Base-by-base conservation (phyloP, 768 basidiomycete genomes). In the Pleurotus giganteus region DNA sequence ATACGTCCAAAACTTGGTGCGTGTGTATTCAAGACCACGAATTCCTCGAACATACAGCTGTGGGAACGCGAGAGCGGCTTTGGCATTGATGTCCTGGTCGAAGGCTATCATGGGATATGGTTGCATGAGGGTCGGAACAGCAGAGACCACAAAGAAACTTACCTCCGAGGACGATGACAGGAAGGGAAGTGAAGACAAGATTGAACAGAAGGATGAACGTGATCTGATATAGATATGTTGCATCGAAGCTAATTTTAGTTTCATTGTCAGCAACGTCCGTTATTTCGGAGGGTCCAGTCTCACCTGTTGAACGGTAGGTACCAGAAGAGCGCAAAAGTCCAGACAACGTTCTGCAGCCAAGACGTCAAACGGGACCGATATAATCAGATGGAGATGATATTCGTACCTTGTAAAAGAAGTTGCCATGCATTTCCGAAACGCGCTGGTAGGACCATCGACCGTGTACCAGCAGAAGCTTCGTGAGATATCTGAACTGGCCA, bases 361-460 rank as follows among this genome's bases (percentile, higher is more conserved):
- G 61, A 34, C 17, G 4, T 55, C 21, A 34, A 44, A 26, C 37
- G 57, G 64, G 34, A 67, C 51, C 37, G 15, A 24, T 29, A 12
- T 9, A 8, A 27, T 4, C 21, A 39, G 42, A 31, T 7, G 50
- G 54, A 27, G 31, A 54, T 47, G 34, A 42, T 47, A 26, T 21
- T 63, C 76, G 47, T 36, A 91, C 91, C 83, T 98, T 98, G 81
- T 98, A 98, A 73, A 98, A 98, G 76, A 98, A 98, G 71, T 94
- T 97, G 63, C 86, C 87, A 61, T 95, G 91, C 94, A 98, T 96
- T 64, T 96, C 94, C 13, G 95, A 94, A 39, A 98, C 78, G 39
- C 96, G 91, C 63, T 92, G 89, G 71, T 99, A 98, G 26, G 91
- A 95, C 96, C 96, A 97, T 23, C 93, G 85, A 4, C 96, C 96